A percentile compares a stretch with the other conserved stretches of the same genome.
These are phyloP conservation scores for Trichoderma breve DNA, from an alignment of 2,329 filamentous ascomycete species.

Conservation along the genomic window DNA sequence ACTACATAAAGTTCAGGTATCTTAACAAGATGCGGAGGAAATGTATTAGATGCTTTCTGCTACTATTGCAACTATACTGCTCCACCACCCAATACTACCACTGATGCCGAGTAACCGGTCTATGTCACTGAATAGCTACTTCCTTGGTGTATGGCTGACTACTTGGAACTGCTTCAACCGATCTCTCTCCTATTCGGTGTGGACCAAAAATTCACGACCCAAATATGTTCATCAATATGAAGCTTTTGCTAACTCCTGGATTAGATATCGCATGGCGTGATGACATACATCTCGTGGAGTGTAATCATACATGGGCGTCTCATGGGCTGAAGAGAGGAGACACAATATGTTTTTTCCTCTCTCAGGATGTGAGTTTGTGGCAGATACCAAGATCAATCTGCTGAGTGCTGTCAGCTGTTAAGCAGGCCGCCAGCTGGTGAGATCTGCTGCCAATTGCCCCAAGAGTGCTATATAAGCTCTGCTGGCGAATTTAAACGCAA, in stretches of 20 bases:
- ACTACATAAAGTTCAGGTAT: background rate
- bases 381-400: background rate
- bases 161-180: no score
- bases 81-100: background rate
- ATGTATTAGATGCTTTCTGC: background rate
- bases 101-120: background rate
- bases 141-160: background rate
- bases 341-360: background rate
- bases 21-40: background rate
- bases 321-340: background rate
- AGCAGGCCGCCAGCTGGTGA: background rate
- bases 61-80: background rate
- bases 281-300: background rate
- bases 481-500: background rate
- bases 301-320: background rate
- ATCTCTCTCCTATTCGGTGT: background rate
- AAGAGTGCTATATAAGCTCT: background rate
- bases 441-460: background rate
- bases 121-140: no score
- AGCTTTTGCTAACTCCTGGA: background rate
- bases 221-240: background rate
- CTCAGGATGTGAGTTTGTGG: background rate
- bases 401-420: background rate
- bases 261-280: background rate
- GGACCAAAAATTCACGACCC: background rate